These are phyloP conservation scores for Coemansia sp. DNA, from an alignment of 192 early-diverging fungal species.

Conservation along the genomic window DNA sequence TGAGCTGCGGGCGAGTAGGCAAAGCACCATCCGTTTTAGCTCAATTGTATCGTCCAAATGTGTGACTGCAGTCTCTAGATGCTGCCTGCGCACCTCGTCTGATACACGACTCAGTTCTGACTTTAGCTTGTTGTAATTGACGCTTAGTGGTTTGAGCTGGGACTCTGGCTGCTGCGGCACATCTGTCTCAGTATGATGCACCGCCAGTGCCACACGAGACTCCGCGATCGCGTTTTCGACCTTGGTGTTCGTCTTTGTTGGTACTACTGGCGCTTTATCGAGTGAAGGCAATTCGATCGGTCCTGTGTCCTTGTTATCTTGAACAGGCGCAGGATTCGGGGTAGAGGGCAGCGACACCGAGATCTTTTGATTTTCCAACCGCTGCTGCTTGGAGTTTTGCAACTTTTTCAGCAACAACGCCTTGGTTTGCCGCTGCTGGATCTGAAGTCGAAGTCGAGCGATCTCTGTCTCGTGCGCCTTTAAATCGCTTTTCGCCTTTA, in stretches of 20 bases:
- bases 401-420: constrained; percentile 29
- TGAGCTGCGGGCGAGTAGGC: not conserved
- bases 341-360: not conserved
- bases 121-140: constrained; percentile 1
- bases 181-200: not conserved
- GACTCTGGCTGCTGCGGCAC: not conserved
- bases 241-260: not conserved
- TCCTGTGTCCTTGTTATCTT: not conserved
- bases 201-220: not conserved
- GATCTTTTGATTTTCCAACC: not conserved
- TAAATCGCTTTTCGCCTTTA: constrained; percentile 20
- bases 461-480: constrained; percentile 38
- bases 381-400: constrained; percentile 12
- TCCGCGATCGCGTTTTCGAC: not conserved
- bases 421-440: constrained; percentile 30
- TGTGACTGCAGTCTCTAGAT: not conserved
- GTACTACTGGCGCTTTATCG: not conserved
- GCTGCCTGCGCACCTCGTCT: not conserved
- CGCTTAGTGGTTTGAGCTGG: not conserved
- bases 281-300: not conserved
- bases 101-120: not conserved
- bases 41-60: constrained; percentile 7
- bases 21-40: constrained; percentile 7
- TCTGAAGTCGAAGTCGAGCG: constrained; percentile 35
- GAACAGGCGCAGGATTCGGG: not conserved